These are phyloP conservation scores for Leccinum pachyderme DNA, from an alignment of 1,284 basidiomycete genomes.

Conservation along the genomic window DNA sequence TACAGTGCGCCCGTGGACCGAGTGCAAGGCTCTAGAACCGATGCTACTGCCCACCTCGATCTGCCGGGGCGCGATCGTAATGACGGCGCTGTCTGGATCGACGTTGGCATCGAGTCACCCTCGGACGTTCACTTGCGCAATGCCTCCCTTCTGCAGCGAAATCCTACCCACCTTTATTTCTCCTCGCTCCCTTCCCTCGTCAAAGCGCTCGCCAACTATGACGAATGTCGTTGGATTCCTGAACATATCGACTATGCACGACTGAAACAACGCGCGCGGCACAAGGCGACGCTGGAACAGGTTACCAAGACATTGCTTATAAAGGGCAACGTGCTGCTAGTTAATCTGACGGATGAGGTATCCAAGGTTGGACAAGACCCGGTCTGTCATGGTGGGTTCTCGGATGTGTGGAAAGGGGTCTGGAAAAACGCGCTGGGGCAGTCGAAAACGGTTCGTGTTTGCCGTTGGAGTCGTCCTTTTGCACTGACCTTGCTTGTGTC, in stretches of 20 bases:
- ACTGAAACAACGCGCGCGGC: slow-evolving; percentile 51
- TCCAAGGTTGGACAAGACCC: slow-evolving; percentile 36
- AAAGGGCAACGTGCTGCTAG: slow-evolving; percentile 45
- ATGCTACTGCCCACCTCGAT: background rate
- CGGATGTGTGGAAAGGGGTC: slow-evolving; percentile 57
- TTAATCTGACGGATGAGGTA: slow-evolving; percentile 56
- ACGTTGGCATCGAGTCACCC: slow-evolving; percentile 48
- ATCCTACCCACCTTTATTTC: slow-evolving; percentile 48
- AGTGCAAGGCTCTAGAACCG: background rate
- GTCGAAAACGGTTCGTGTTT: slow-evolving; percentile 35
- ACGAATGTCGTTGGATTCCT: slow-evolving; percentile 49
- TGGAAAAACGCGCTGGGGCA: slow-evolving; percentile 48
- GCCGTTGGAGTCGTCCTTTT: background rate
- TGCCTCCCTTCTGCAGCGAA: slow-evolving; percentile 51
- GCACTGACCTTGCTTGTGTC: background rate
- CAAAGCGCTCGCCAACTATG: slow-evolving; percentile 49
- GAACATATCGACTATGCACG: slow-evolving; percentile 50
- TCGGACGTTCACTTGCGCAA: slow-evolving; percentile 55
- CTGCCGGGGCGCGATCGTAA: background rate
- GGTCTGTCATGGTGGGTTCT: slow-evolving; percentile 51
- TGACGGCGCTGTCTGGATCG: slow-evolving; percentile 31
- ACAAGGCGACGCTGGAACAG: slow-evolving; percentile 50
- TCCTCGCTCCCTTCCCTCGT: slow-evolving; percentile 49
- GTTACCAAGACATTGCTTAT: slow-evolving; percentile 56
- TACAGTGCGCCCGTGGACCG: slow-evolving; percentile 5